A percentile compares a stretch with the other conserved stretches of the same genome.
phyloP scores from a whole-genome alignment of 108 stramenopile species.

The Seminavis robusta region DNA sequence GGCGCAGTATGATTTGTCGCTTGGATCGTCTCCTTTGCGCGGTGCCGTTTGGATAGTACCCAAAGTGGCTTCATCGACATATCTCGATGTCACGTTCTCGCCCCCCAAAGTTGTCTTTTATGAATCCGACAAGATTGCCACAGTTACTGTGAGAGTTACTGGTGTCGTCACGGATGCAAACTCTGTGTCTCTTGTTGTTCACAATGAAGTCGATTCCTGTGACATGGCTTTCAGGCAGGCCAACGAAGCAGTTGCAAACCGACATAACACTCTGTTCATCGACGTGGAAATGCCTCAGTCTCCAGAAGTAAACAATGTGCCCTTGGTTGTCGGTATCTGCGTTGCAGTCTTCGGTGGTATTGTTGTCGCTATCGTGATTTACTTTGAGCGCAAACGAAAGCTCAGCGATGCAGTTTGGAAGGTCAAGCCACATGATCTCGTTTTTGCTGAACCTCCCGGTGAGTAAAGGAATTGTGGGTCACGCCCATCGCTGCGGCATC shows the following conservation, averaged over 20 bases:
- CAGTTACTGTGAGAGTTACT: background rate
- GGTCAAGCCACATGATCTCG: too few relatives aligned
- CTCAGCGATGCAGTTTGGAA: too few relatives aligned
- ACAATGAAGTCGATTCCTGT: background rate
- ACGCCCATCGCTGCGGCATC: too few relatives aligned
- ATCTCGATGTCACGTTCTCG: background rate
- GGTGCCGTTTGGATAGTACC: slow-evolving; percentile 21
- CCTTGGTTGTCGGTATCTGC: background rate
- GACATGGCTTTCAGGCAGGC: slow-evolving; percentile 3
- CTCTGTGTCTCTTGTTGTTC: background rate
- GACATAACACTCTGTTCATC: background rate
- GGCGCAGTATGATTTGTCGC: background rate
- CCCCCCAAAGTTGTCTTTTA: background rate
- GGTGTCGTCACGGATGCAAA: background rate
- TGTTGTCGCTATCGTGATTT: background rate
- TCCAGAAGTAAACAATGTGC: too few relatives aligned
- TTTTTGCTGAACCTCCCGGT: too few relatives aligned
- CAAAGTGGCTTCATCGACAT: background rate
- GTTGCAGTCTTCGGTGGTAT: background rate
- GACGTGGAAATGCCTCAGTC: background rate
- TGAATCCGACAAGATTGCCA: background rate
- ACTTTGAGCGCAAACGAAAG: too few relatives aligned
- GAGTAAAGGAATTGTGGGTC: too few relatives aligned
- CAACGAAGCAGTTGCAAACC: background rate
- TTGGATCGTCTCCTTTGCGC: slow-evolving; percentile 10